Percentiles rank a stretch among this genome's conserved stretches.
Conservation (phyloP, 139 green algal genomes). For the Picochlorum sp. region DNA sequence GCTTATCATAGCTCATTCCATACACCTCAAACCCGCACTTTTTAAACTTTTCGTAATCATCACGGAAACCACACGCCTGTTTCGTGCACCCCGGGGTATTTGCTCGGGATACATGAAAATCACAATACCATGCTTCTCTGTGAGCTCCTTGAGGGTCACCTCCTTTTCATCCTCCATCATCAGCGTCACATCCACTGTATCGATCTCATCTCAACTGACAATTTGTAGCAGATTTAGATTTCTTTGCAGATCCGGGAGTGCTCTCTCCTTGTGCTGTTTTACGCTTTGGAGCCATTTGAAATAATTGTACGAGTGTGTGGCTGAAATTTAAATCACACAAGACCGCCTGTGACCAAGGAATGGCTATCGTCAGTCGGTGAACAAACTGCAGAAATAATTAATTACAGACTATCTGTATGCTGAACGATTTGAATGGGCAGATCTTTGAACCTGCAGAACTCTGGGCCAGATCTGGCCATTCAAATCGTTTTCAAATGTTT, state of each 20-base stretch:
- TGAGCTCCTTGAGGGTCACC: constrained; percentile 14
- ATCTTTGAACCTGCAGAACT: no score
- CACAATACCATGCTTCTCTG: constrained; percentile 18
- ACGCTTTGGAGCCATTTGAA: constrained; percentile 22
- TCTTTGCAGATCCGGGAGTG: constrained; percentile 7
- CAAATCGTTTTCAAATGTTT: no score
- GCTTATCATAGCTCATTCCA: constrained; percentile 41
- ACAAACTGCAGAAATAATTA: no score
- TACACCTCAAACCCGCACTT: constrained; percentile 28
- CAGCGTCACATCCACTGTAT: constrained; percentile 7
- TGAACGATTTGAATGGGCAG: no score
- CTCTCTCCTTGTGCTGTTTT: constrained; percentile 6
- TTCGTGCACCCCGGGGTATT: constrained; percentile 36
- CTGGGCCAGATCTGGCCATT: no score
- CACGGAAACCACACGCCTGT: constrained; percentile 38
- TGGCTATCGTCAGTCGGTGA: no score
- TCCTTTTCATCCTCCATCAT: constrained; percentile 13
- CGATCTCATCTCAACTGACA: constrained; percentile 13
- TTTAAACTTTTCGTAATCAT: constrained; percentile 16
- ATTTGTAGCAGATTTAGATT: constrained; percentile 5
- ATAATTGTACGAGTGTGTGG: background rate
- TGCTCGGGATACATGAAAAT: constrained; percentile 40
- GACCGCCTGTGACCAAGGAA: no score
- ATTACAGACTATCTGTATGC: no score
- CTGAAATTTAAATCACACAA: no score